Conservation (phyloP, 768 basidiomycete genomes). For the Phlebiopsis flavidoalba region DNA sequence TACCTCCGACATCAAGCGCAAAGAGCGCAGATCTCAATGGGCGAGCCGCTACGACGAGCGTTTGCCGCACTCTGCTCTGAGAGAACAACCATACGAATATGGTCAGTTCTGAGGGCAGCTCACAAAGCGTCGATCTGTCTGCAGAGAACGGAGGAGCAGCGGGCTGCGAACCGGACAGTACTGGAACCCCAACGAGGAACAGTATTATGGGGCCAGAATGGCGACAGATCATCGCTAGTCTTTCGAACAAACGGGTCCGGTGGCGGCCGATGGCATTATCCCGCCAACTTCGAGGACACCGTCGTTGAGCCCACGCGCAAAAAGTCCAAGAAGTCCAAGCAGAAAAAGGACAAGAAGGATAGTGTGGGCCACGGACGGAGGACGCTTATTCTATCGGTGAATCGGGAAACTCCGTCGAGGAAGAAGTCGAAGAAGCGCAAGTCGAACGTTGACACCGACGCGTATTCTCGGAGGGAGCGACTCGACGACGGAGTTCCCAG, state of each 20-base stretch:
- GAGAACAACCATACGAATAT: conserved; percentile 70
- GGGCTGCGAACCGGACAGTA: conserved; percentile 38
- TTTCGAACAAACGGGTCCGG: conserved; percentile 32
- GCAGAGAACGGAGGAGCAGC: conserved; percentile 25
- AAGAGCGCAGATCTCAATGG: conserved; percentile 82
- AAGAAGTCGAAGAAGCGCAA: conserved; percentile 65
- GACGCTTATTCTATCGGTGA: conserved; percentile 59
- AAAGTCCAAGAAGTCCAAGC: conserved; percentile 45
- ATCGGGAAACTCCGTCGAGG: conserved; percentile 34
- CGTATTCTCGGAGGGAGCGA: conserved; percentile 28
- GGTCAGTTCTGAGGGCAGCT: conserved; percentile 59
- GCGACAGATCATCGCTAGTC: conserved; percentile 28
- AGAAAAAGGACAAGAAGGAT: conserved; percentile 76
- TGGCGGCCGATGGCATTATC: conserved; percentile 74
- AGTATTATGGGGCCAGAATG: conserved; percentile 57
- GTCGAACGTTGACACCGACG: conserved; percentile 36
- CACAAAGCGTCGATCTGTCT: conserved; percentile 24
- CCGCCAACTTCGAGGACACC: conserved; percentile 74
- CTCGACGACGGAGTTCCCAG: conserved; percentile 52
- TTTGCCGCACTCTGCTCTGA: conserved; percentile 60
- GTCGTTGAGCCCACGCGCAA: conserved; percentile 32
- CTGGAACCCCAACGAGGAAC: conserved; percentile 75
- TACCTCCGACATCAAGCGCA: conserved; percentile 70
- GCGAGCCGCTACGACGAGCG: conserved; percentile 83
- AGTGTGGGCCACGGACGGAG: conserved; percentile 61